Percentiles rank a stretch among this genome's conserved stretches.
phyloP scores from a whole-genome alignment of 306 rosid species.

The Carpinus viminea region DNA sequence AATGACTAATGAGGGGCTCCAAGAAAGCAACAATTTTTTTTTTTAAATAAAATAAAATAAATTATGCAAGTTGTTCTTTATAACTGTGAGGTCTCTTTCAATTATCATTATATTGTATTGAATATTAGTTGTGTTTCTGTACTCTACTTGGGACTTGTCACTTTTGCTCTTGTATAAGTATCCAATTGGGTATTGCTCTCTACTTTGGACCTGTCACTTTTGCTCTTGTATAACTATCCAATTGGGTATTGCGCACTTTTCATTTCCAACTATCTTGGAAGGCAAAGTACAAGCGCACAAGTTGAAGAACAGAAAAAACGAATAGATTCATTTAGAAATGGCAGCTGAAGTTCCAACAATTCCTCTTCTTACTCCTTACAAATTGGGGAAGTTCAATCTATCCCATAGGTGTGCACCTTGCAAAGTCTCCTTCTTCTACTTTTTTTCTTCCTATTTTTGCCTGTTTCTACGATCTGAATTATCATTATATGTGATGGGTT shows the following conservation, averaged over 20 bases:
- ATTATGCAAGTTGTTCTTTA: no score
- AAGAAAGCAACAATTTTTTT: no score
- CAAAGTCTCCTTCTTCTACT: background rate
- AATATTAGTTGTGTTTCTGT: no score
- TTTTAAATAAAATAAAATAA: no score
- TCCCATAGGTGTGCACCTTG: background rate
- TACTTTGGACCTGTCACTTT: no score
- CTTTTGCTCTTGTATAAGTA: no score
- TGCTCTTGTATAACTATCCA: background rate
- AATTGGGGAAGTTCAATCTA: background rate
- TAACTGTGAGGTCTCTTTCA: no score
- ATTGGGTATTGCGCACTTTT: background rate
- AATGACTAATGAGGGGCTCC: no score
- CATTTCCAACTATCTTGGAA: background rate
- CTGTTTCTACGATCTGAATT: background rate
- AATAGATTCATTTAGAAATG: background rate
- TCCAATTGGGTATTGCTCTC: no score
- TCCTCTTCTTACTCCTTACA: constrained; percentile 13
- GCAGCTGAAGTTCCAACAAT: background rate
- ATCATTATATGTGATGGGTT: background rate
- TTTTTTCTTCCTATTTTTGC: background rate
- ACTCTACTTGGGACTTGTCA: no score
- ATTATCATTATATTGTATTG: no score
- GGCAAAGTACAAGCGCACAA: background rate
- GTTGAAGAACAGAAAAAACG: background rate